Evolutionary conservation across 2,329 filamentous ascomycete species (phyloP), one percentile per base, ranked within the genome.

Genomic region (Dactylellina leptospora): DNA sequence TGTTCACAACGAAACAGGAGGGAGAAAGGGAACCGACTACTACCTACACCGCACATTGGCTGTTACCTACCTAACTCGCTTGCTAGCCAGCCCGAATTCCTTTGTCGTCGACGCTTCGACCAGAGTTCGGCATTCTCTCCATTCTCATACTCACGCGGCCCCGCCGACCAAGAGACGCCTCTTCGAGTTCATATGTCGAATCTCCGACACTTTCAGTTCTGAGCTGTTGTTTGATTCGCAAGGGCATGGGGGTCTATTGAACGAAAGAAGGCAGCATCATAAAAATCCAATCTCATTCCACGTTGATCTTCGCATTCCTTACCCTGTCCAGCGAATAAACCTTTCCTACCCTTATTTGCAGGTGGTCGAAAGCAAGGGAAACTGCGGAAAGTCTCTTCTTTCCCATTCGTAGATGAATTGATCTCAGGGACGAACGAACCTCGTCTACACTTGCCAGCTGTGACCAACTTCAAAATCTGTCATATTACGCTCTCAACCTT

Each of bases 1-100:
- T 71, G 58, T 58, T 63, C 66, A 63, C 50, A 42, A 62, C 64
- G 64, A 70, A 71, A 71, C 66, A 63, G 58, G 59, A 71, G 66
- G 66, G 58, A 70, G 30, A 63, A 63, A 54, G 42, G 27, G 58
- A 48, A 63, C 45, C 55, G 55, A 70, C 55, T 61, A 71, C 66
- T 27, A 45, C 51, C 58, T 70, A 71, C 66, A 33, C 44, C 58
- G 59, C 58, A 45, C 62, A 71, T 71, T 71, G 66, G 66, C 51
- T 62, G 64, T 51, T 70, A 70, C n/a, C n/a, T n/a, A n/a, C n/a
- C n/a, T n/a, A n/a, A n/a, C n/a, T n/a, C n/a, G n/a, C n/a, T n/a
- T n/a, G n/a, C n/a, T n/a, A n/a, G 62, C 54, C 54, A 59, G 47
- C 54, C 33, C 28, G 63, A 59, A 54, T 55, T 61, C 50, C 45